Conservation (phyloP, 345 rosid species). For the Gossypium thurberi region DNA sequence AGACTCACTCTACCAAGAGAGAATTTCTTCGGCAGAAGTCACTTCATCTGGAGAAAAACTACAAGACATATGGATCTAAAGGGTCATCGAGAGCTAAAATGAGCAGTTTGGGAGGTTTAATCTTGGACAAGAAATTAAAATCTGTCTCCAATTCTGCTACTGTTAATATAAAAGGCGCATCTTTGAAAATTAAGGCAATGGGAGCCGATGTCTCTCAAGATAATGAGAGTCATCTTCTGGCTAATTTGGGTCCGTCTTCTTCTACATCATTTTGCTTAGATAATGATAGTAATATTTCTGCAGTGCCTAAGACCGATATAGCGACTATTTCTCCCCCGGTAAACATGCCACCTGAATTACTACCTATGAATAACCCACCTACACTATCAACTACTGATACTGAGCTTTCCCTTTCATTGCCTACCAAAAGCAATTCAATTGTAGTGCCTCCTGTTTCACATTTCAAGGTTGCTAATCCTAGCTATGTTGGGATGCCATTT, state of each 20-base stretch:
- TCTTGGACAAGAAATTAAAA: slow-evolving; percentile 54
- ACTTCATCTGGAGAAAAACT: slow-evolving; percentile 56
- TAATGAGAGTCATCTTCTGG: slow-evolving; percentile 25
- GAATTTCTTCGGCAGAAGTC: slow-evolving; percentile 75
- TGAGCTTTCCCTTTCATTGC: slow-evolving; percentile 57
- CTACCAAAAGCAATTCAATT: slow-evolving; percentile 35
- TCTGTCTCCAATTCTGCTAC: slow-evolving; percentile 42
- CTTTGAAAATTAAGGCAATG: slow-evolving; percentile 39
- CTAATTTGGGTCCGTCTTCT: slow-evolving; percentile 22
- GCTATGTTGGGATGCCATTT: slow-evolving; percentile 35
- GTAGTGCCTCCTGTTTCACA: slow-evolving; percentile 30
- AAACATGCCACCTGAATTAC: slow-evolving; percentile 19
- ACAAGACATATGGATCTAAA: slow-evolving; percentile 51
- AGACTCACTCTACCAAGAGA: slow-evolving; percentile 55
- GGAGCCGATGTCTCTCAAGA: slow-evolving; percentile 42
- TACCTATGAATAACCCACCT: slow-evolving; percentile 25
- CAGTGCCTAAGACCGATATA: slow-evolving; percentile 24
- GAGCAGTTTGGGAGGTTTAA: slow-evolving; percentile 45
- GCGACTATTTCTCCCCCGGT: slow-evolving; percentile 20
- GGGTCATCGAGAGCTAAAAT: slow-evolving; percentile 53
- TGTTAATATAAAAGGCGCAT: slow-evolving; percentile 39
- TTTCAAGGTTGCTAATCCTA: slow-evolving; percentile 26
- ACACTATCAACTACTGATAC: slow-evolving; percentile 40
- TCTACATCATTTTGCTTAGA: slow-evolving; percentile 29
- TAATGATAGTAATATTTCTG: slow-evolving; percentile 21